A percentile compares a stretch with the other conserved stretches of the same genome.
Conservation (phyloP, 352 stramenopile genomes). For the Globisporangium orthogonon region DNA sequence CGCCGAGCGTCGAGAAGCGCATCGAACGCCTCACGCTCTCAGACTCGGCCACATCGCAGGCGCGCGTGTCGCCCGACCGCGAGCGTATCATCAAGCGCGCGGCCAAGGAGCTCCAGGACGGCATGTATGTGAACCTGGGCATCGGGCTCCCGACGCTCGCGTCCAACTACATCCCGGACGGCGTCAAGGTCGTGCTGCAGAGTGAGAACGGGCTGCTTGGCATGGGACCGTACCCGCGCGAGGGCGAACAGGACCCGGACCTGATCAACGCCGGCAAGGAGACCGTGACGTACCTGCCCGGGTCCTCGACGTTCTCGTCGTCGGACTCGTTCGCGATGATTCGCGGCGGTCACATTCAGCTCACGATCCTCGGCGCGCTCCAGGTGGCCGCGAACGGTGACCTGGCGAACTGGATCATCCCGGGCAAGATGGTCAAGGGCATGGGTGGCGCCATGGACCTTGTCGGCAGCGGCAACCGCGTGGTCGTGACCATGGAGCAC, state of each 20-base stretch:
- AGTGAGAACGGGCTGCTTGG: constrained; percentile 95
- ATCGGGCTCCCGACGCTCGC: constrained; percentile 95
- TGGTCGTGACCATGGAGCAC: constrained; percentile 98
- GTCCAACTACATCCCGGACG: constrained; percentile 93
- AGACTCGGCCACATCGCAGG: constrained; percentile 51
- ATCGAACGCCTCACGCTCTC: constrained; percentile 92
- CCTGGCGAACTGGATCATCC: constrained; percentile 95
- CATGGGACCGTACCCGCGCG: constrained; percentile 89
- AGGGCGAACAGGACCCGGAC: constrained; percentile 89
- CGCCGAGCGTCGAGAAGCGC: constrained; percentile 86
- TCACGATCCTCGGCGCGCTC: constrained; percentile 95
- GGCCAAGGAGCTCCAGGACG: constrained; percentile 85
- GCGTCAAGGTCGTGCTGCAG: constrained; percentile 93
- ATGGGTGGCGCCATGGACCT: constrained; percentile 98
- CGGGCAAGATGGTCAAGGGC: constrained; percentile 95
- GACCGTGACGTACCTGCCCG: constrained; percentile 91
- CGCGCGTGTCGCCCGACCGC: constrained; percentile 69
- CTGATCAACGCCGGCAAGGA: constrained; percentile 98
- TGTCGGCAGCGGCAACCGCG: constrained; percentile 88
- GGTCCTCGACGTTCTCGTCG: constrained; percentile 92
- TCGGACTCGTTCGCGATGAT: constrained; percentile 97
- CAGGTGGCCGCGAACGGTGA: constrained; percentile 93
- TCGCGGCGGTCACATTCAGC: constrained; percentile 91
- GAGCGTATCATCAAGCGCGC: constrained; percentile 93
- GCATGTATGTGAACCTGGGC: constrained; percentile 97